Conservation (phyloP, 345 rosid genomes). For the Acer campestre region DNA sequence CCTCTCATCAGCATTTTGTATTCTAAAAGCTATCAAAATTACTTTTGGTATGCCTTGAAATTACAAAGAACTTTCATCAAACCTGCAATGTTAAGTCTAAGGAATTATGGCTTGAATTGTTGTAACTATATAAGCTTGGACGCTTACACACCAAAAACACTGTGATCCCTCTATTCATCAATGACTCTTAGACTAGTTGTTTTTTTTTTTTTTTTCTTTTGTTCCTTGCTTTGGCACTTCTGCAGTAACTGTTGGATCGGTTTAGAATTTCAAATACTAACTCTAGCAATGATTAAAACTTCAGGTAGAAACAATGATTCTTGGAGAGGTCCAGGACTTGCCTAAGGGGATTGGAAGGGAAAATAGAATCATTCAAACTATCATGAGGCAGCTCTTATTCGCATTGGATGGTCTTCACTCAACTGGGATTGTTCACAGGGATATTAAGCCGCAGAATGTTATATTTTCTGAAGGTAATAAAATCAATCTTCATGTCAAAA, state of each 20-base stretch:
- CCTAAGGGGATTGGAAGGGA: constrained; percentile 90
- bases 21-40: background rate
- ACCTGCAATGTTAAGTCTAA: background rate
- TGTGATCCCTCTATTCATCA: background rate
- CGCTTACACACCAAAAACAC: background rate
- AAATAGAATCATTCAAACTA: constrained; percentile 80
- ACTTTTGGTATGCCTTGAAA: background rate
- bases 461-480: constrained; percentile 91
- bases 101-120: background rate
- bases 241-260: background rate
- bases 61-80: background rate
- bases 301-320: constrained; percentile 89
- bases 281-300: constrained; percentile 14
- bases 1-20: constrained; percentile 23
- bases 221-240: constrained; percentile 15
- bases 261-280: constrained; percentile 9
- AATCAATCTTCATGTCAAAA: constrained; percentile 1
- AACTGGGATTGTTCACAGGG: constrained; percentile 95
- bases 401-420: constrained; percentile 98
- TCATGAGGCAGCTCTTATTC: constrained; percentile 85
- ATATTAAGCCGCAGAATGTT: constrained; percentile 89
- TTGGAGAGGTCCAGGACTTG: constrained; percentile 73
- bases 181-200: background rate
- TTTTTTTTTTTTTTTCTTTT: background rate
- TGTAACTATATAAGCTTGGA: background rate